phyloP scores from a whole-genome alignment of 169 alveolate genomes.

The Plasmodium ovale region DNA sequence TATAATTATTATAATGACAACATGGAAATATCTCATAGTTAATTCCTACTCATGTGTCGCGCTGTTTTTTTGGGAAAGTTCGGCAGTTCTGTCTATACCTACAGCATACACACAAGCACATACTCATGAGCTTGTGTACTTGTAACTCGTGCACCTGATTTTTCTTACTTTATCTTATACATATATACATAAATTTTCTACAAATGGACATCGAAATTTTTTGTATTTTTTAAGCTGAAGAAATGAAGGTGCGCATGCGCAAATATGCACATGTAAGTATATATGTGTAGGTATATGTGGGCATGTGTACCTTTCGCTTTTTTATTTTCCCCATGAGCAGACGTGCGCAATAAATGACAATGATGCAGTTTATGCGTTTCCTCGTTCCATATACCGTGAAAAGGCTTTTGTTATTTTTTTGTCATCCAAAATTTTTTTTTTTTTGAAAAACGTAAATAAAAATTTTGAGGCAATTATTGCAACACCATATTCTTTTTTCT shows the following conservation, averaged over 20 bases:
- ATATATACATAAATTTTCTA: no score
- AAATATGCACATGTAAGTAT: neutral
- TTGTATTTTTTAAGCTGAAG: neutral
- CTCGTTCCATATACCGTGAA: neutral
- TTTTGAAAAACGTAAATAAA: neutral
- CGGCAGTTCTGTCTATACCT: neutral
- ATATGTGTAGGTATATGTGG: neutral
- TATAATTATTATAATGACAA: conserved; percentile 16
- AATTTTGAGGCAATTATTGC: neutral
- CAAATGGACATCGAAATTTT: no score
- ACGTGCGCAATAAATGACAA: neutral
- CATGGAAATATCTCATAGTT: conserved; percentile 20
- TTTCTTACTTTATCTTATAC: no score
- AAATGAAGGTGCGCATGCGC: neutral
- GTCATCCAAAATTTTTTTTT: neutral
- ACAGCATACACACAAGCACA: neutral
- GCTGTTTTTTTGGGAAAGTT: neutral
- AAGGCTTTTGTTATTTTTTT: neutral
- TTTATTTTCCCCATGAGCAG: neutral
- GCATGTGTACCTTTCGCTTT: neutral
- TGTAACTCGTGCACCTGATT: neutral
- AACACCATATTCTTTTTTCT: neutral
- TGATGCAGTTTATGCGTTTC: neutral
- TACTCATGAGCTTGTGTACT: neutral
- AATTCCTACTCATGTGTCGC: neutral